Percentiles rank a stretch among this genome's conserved stretches.
Conservation (phyloP, 208 protist genomes). For the Zelonia costaricensis region DNA sequence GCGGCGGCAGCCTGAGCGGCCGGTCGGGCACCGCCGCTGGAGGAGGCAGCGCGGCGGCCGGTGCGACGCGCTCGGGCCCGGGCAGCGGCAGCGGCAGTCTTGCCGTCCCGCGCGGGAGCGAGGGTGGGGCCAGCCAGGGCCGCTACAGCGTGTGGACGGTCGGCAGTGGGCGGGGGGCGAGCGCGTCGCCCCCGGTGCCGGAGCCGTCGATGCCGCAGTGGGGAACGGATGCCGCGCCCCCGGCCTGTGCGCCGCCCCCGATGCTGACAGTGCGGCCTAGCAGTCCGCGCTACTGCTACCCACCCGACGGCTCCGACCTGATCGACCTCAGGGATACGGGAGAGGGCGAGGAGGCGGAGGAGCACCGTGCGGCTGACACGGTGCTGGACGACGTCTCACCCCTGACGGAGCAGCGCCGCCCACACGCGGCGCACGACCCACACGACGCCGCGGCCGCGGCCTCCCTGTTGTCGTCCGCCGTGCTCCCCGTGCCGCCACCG, state of each 20-base stretch:
- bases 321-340: not conserved
- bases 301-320: not conserved
- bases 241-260: slow-evolving; percentile 14
- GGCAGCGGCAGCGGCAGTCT: slow-evolving; percentile 1
- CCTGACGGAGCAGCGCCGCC: too few species aligned
- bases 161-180: slow-evolving; percentile 17
- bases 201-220: slow-evolving; percentile 22
- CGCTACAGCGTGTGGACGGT: slow-evolving; percentile 17
- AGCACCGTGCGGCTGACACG: too few species aligned
- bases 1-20: not conserved
- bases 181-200: slow-evolving; percentile 12
- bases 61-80: not conserved
- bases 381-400: too few species aligned
- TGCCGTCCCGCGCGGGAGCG: slow-evolving; percentile 4
- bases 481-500: not conserved
- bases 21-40: not conserved
- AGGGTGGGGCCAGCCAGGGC: slow-evolving; percentile 6
- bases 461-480: not conserved
- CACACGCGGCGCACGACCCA: too few species aligned
- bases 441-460: too few species aligned
- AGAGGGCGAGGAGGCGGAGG: not conserved
- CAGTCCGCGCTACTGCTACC: not conserved
- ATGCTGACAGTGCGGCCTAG: not conserved
- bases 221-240: slow-evolving; percentile 7
- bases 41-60: not conserved